A percentile compares a stretch with the other conserved stretches of the same genome.
Evolutionary conservation across 257 asterid species (phyloP).

Genomic region (Anisodus acutangulus): DNA sequence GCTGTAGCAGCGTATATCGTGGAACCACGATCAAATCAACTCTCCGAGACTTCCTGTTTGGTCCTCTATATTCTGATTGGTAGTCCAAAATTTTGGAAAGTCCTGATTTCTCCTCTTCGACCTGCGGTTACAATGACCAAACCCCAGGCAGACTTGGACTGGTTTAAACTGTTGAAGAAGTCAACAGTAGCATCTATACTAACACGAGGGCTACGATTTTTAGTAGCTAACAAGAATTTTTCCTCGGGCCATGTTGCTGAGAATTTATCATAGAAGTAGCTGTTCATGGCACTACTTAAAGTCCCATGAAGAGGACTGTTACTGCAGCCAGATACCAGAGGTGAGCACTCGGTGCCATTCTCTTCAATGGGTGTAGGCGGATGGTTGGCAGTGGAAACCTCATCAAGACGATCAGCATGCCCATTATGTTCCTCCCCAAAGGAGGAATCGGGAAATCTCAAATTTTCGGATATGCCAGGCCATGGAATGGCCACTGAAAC

Average conservation of each 20-base stretch:
- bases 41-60: not conserved
- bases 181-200: constrained; percentile 75
- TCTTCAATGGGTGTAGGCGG: constrained; percentile 68
- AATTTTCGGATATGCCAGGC: constrained; percentile 71
- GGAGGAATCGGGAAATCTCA: constrained; percentile 50
- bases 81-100: constrained; percentile 90
- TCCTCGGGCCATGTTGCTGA: constrained; percentile 97
- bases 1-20: constrained; percentile 7
- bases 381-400: constrained; percentile 55
- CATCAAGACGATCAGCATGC: constrained; percentile 48
- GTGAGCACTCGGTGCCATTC: constrained; percentile 56
- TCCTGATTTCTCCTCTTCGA: constrained; percentile 83
- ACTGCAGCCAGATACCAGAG: constrained; percentile 54
- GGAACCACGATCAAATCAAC: not conserved
- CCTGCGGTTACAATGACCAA: constrained; percentile 93
- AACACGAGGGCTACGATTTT: constrained; percentile 66
- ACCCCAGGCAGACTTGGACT: constrained; percentile 81
- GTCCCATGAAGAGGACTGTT: constrained; percentile 67
- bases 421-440: constrained; percentile 49
- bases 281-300: constrained; percentile 58
- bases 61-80: constrained; percentile 67
- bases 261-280: constrained; percentile 72
- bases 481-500: constrained; percentile 93
- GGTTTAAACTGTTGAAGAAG: constrained; percentile 56
- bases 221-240: constrained; percentile 60